A percentile compares a stretch with the other conserved stretches of the same genome.
Conservation (phyloP, 768 basidiomycete genomes). For the Nevesoporus exiguus region DNA sequence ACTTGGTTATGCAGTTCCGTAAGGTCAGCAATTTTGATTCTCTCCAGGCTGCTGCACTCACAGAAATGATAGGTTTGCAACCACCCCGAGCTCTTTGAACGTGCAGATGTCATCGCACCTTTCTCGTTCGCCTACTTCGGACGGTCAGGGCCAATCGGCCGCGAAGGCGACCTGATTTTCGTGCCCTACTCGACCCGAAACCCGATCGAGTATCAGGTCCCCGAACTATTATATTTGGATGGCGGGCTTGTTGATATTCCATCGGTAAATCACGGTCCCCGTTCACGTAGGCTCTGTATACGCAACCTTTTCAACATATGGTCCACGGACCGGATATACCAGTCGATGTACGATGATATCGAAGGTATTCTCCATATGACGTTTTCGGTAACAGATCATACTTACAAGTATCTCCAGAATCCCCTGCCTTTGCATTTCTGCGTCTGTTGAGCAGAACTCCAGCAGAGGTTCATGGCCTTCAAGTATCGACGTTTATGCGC, state of each 20-base stretch:
- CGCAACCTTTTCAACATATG: constrained; percentile 84
- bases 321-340: constrained; percentile 76
- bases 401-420: constrained; percentile 36
- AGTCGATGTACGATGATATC: constrained; percentile 55
- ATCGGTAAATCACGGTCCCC: constrained; percentile 43
- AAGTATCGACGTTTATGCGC: constrained; percentile 56
- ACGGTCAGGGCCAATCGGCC: constrained; percentile 72
- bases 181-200: constrained; percentile 85
- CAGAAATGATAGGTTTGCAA: constrained; percentile 74
- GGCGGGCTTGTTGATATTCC: constrained; percentile 72
- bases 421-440: constrained; percentile 71
- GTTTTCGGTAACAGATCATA: background rate
- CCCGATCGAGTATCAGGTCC: constrained; percentile 77
- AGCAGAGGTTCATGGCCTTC: constrained; percentile 60
- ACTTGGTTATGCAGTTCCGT: constrained; percentile 99
- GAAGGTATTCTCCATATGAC: constrained; percentile 42
- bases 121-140: constrained; percentile 86
- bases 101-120: constrained; percentile 92
- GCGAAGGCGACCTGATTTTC: constrained; percentile 83
- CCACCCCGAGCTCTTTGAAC: constrained; percentile 96
- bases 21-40: constrained; percentile 54
- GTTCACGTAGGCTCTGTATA: constrained; percentile 53
- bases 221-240: constrained; percentile 72
- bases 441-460: constrained; percentile 62
- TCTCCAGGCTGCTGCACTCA: constrained; percentile 7